These are phyloP conservation scores for Yarrowia hollandica DNA, from an alignment of 805 yeast genomes.

Conservation along the genomic window DNA sequence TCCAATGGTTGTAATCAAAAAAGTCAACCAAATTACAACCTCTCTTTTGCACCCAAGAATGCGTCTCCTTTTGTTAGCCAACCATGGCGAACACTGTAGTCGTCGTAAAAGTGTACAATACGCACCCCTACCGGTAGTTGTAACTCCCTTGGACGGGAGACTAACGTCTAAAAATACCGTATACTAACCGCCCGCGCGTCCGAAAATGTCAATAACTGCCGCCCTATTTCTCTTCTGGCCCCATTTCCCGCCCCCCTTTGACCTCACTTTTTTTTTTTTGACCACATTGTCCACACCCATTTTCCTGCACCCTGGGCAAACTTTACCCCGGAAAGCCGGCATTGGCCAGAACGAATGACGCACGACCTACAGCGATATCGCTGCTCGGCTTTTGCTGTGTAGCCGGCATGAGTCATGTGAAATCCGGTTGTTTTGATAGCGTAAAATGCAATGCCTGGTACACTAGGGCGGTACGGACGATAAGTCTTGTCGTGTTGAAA, in stretches of 20 bases:
- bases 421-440: no score
- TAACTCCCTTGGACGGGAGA: no score
- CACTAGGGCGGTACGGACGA: neutral
- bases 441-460: neutral
- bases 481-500: no score
- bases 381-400: neutral
- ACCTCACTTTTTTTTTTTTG: neutral
- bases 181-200: neutral
- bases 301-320: neutral
- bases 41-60: no score
- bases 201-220: neutral
- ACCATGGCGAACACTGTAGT: no score
- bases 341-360: neutral
- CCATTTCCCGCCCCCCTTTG: neutral
- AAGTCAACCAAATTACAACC: no score
- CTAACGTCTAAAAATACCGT: slow-evolving; percentile 3
- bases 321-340: slow-evolving; percentile 29
- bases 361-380: slow-evolving; percentile 13
- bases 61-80: no score
- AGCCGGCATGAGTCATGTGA: neutral
- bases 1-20: no score
- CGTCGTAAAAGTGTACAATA: no score
- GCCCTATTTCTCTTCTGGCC: neutral
- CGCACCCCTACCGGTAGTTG: no score
- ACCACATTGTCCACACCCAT: neutral